phyloP scores from a whole-genome alignment of 2,329 filamentous ascomycete genomes.

The Diaporthe vexans region DNA sequence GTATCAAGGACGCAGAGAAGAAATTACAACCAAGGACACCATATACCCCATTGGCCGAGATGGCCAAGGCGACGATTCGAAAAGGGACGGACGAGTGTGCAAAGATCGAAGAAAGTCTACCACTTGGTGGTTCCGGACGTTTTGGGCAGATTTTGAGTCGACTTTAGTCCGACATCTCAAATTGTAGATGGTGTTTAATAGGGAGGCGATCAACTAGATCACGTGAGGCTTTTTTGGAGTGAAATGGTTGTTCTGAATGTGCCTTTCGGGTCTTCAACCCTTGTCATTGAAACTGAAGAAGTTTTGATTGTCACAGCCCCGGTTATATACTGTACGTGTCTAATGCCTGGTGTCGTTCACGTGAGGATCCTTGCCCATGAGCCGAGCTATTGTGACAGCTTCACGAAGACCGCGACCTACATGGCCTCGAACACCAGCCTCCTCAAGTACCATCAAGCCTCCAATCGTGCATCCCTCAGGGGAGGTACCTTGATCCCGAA shows the following conservation, averaged over 20 bases:
- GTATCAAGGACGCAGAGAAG: slow-evolving; percentile 19
- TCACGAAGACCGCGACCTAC: slow-evolving; percentile 60
- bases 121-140: slow-evolving; percentile 1
- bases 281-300: not conserved
- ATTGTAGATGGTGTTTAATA: not conserved
- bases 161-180: not conserved
- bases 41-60: not conserved
- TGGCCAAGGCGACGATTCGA: not conserved
- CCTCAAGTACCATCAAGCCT: slow-evolving; percentile 71
- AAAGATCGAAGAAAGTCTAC: slow-evolving; percentile 13
- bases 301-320: not conserved
- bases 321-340: not conserved
- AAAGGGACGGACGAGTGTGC: slow-evolving; percentile 5
- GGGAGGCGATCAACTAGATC: no score
- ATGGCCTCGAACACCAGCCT: slow-evolving; percentile 64
- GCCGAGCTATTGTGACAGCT: slow-evolving; percentile 60
- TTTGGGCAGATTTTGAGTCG: not conserved
- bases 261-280: not conserved
- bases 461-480: slow-evolving; percentile 73
- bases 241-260: no score
- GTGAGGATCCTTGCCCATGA: slow-evolving; percentile 56
- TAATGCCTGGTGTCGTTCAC: slow-evolving; percentile 55
- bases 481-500: slow-evolving; percentile 71
- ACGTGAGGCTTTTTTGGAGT: not conserved
- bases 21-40: slow-evolving; percentile 21